Base-by-base conservation (phyloP, 257 asterid genomes). In the Scutellaria baicalensis region DNA sequence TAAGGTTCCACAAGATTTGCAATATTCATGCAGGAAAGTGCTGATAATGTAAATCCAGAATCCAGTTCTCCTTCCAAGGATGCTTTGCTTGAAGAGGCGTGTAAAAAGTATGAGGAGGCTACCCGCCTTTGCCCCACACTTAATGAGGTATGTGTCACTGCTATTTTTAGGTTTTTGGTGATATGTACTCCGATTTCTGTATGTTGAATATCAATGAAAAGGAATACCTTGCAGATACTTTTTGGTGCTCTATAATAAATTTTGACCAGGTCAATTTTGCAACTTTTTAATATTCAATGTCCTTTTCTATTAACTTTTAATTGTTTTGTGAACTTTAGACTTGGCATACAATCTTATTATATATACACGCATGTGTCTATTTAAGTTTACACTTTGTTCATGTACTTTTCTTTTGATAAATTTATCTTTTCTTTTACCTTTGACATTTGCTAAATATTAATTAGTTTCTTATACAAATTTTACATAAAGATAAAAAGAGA, bases 1-100 rank as follows among this genome's bases (percentile, higher is more conserved):
- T 64, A 59, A 33, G 39, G 38, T 44, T 74, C 44, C 59, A 43
- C 42, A 50, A 68, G 12, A 50, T 60, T 75, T 71, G 64, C 66
- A 52, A 36, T 64, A 60, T 68, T 62, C 82, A 50, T 86, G 85
- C 95, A 93, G 99, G 99, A 93, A 86, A 93, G 99, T 85, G 99
- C 99, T 42, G 99, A 93, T 78, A 93, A 93, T 72, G 90, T 93
- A 52, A 84, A 71, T 80, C 89, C 94, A 58, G 96, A 91, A 69
- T 84, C 99, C 27, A 79, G 82, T 75, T 87, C 97, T 81, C 91
- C 95, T 74, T 91, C 97, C 54, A 93, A 91, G 84, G 99, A 93
- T 76, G 86, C 90, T 68, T 82, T 93, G 85, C 97, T 93, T 57
- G 97, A 91, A 83, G 97, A 91, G 88, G 99, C 97, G 20, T 94